Conservation (phyloP, 768 basidiomycete species). For the Lyophyllum semitale region DNA sequence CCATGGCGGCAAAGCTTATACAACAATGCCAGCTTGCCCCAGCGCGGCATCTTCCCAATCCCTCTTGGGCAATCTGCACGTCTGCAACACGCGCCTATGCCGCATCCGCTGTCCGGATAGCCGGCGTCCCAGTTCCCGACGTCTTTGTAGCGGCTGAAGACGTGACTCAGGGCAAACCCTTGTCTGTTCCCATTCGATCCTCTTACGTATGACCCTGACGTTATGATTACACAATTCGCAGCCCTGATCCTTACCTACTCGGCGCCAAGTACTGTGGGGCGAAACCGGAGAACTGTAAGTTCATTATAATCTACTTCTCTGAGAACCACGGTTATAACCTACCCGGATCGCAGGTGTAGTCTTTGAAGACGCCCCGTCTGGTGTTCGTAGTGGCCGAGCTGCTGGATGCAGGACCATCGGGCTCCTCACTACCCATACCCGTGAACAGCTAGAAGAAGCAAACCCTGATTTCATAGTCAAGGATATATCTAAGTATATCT, state of each 20-base stretch:
- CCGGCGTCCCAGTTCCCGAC: slow-evolving; percentile 69
- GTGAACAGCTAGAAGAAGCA: slow-evolving; percentile 65
- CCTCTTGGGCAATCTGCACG: slow-evolving; percentile 87
- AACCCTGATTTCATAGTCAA: slow-evolving; percentile 69
- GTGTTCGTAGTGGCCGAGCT: slow-evolving; percentile 74
- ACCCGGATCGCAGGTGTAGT: slow-evolving; percentile 60
- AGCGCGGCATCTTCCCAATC: slow-evolving; percentile 46
- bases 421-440: slow-evolving; percentile 77
- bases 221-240: slow-evolving; percentile 19
- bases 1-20: background rate
- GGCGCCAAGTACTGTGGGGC: slow-evolving; percentile 76
- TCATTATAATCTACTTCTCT: background rate
- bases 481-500: slow-evolving; percentile 65
- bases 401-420: slow-evolving; percentile 87
- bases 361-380: slow-evolving; percentile 90
- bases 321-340: background rate
- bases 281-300: slow-evolving; percentile 60
- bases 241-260: slow-evolving; percentile 89
- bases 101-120: slow-evolving; percentile 62
- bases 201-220: slow-evolving; percentile 6
- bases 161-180: slow-evolving; percentile 81
- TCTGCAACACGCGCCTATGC: slow-evolving; percentile 83
- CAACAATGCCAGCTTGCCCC: slow-evolving; percentile 33
- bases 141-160: slow-evolving; percentile 84
- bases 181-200: slow-evolving; percentile 34